Evolutionary conservation across 2,329 filamentous ascomycete species (phyloP).

Genomic region (Botrytis fragariae): DNA sequence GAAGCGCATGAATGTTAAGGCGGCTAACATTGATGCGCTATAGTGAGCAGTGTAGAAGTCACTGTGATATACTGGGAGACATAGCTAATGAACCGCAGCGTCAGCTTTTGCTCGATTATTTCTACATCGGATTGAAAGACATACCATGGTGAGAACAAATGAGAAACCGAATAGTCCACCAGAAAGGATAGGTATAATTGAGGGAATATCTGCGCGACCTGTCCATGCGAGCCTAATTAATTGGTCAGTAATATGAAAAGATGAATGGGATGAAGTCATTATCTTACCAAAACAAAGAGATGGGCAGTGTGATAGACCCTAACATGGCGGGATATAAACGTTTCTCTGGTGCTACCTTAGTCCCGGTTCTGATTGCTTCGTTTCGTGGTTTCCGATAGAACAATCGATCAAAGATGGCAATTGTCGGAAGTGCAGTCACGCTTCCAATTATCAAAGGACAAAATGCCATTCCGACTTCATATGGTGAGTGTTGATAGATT

Average conservation of each 20-base stretch:
- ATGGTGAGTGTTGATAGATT: constrained; percentile 18
- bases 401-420: constrained; percentile 9
- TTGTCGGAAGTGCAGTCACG: constrained; percentile 7
- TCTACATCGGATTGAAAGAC: not conserved
- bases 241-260: not conserved
- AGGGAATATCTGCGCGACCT: constrained; percentile 29
- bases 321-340: constrained; percentile 59
- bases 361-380: not conserved
- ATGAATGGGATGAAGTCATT: fast-evolving
- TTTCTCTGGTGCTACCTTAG: constrained; percentile 49
- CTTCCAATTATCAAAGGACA: constrained; percentile 18
- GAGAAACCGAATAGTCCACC: constrained; percentile 53
- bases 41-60: constrained; percentile 17
- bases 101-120: not conserved
- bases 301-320: constrained; percentile 32
- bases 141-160: constrained; percentile 57
- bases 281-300: constrained; percentile 41
- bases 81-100: not conserved
- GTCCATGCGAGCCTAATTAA: constrained; percentile 27
- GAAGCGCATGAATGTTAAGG: constrained; percentile 27
- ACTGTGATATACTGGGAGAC: constrained; percentile 14
- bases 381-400: constrained; percentile 14
- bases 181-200: constrained; percentile 35
- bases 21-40: constrained; percentile 12
- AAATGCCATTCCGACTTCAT: constrained; percentile 23